Conservation (phyloP, 352 stramenopile species). For the Phytophthora palmivora region DNA sequence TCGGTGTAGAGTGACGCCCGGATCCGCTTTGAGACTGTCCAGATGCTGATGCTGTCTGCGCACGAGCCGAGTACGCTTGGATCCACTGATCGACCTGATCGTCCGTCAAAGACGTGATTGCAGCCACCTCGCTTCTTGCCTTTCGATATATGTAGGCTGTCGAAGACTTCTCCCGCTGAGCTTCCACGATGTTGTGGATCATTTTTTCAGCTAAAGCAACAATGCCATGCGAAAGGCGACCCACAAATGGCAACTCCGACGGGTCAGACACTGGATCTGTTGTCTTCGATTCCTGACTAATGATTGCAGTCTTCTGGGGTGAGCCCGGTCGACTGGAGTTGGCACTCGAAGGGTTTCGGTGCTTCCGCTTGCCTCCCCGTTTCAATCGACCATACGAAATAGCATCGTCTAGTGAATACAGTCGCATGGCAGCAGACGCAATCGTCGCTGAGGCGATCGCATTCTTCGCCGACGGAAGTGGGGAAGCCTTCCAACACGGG, state of each 20-base stretch:
- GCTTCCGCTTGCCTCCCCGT: slow-evolving; percentile 58
- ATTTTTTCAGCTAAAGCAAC: slow-evolving; percentile 54
- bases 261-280: slow-evolving; percentile 36
- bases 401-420: slow-evolving; percentile 82
- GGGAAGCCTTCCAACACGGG: slow-evolving; percentile 73
- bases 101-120: slow-evolving; percentile 66
- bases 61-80: slow-evolving; percentile 36
- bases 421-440: slow-evolving; percentile 73
- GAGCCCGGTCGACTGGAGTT: slow-evolving; percentile 39
- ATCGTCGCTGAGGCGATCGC: slow-evolving; percentile 68
- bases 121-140: slow-evolving; percentile 59
- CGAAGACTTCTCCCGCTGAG: slow-evolving; percentile 61
- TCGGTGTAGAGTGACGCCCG: slow-evolving; percentile 55
- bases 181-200: slow-evolving; percentile 57
- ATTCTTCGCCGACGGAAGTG: slow-evolving; percentile 65
- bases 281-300: slow-evolving; percentile 33
- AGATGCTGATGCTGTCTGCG: slow-evolving; percentile 20
- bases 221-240: slow-evolving; percentile 40
- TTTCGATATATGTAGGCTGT: slow-evolving; percentile 55
- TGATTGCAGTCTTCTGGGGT: slow-evolving; percentile 41
- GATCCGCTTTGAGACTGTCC: slow-evolving; percentile 40
- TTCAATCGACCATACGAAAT: slow-evolving; percentile 77
- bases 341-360: slow-evolving; percentile 35
- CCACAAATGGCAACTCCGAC: slow-evolving; percentile 62
- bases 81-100: slow-evolving; percentile 77